phyloP scores from a whole-genome alignment of 768 basidiomycete genomes.

The Boletus rubroflammeus region DNA sequence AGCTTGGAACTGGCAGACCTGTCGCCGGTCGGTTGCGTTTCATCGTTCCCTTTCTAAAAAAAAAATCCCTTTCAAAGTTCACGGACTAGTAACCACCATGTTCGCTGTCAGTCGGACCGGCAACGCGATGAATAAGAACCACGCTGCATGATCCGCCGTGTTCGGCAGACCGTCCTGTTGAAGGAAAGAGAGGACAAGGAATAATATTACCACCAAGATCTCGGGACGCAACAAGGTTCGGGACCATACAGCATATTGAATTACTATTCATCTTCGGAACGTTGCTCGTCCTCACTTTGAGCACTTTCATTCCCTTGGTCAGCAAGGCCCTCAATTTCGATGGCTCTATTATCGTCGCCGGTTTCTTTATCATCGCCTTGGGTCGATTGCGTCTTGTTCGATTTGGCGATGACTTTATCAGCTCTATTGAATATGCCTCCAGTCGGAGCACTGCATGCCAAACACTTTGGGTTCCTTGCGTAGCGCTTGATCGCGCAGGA shows the following conservation, averaged over 20 bases:
- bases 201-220: slow-evolving; percentile 26
- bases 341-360: slow-evolving; percentile 35
- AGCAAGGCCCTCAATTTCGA: slow-evolving; percentile 62
- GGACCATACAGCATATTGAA: slow-evolving; percentile 24
- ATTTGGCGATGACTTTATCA: slow-evolving; percentile 86
- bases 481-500: slow-evolving; percentile 94
- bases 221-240: slow-evolving; percentile 32
- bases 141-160: slow-evolving; percentile 13
- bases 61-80: slow-evolving; percentile 3
- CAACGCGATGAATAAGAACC: not conserved
- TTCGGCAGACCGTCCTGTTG: slow-evolving; percentile 19
- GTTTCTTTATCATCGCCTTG: slow-evolving; percentile 45
- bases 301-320: slow-evolving; percentile 27
- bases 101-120: slow-evolving; percentile 7
- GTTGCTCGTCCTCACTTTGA: slow-evolving; percentile 24
- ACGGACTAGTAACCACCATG: slow-evolving; percentile 5
- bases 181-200: slow-evolving; percentile 15
- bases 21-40: slow-evolving; percentile 5
- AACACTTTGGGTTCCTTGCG: slow-evolving; percentile 90
- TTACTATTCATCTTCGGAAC: slow-evolving; percentile 32
- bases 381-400: slow-evolving; percentile 68
- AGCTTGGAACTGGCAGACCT: not conserved
- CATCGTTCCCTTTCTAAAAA: not conserved
- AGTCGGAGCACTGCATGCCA: slow-evolving; percentile 90
- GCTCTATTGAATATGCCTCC: slow-evolving; percentile 96